Base-by-base conservation (phyloP, 768 basidiomycete genomes). In the Pseudohyphozyma bogoriensis region DNA sequence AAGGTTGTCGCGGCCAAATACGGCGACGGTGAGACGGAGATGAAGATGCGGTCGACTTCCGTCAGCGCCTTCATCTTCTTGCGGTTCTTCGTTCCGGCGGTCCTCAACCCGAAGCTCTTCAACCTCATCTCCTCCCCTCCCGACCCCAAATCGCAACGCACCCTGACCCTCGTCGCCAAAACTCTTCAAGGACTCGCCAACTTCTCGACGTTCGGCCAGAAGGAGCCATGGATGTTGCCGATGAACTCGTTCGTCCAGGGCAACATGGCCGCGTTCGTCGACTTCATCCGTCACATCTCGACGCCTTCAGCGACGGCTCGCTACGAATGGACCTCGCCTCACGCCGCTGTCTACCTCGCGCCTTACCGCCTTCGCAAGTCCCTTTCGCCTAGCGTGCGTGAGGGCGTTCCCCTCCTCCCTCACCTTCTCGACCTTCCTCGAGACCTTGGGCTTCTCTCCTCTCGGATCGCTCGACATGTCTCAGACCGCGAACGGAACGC, bases 161-260 rank as follows among this genome's bases (percentile, higher is more conserved):
- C 84, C 71, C 78, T 92, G 52, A 91, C 85, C 0, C 72, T 88
- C 65, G 83, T 92, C 55, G 89, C 88, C 10, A 90, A 89, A 73
- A 86, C 85, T n/a, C 80, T 92, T 24, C 87, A 89, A 73, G 90
- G 85, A 66, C 76, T 91, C 42, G 89, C 89, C 8, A 92, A 92
- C 72, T 76, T 91, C 56, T 62, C 64, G 0, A 54, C 61, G 35
- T 71, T 71, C 60, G 68, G 69, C 3, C 62, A 61, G 40, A 87
- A 85, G 73, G 87, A 90, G 73, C 80, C 84, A n/a, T 85, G 83
- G 68, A 88, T 88, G 86, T 78, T 80, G 36, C 82, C 84, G 6
- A 78, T 89, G 61, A 84, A 84, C 73, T 79, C 81, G 60, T 90
- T 89, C 72, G 74, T 89, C 12, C 76, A 78, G 44, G 80, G 81